Conservation (phyloP, 2,329 filamentous ascomycete genomes). For the Calycina herbarum region DNA sequence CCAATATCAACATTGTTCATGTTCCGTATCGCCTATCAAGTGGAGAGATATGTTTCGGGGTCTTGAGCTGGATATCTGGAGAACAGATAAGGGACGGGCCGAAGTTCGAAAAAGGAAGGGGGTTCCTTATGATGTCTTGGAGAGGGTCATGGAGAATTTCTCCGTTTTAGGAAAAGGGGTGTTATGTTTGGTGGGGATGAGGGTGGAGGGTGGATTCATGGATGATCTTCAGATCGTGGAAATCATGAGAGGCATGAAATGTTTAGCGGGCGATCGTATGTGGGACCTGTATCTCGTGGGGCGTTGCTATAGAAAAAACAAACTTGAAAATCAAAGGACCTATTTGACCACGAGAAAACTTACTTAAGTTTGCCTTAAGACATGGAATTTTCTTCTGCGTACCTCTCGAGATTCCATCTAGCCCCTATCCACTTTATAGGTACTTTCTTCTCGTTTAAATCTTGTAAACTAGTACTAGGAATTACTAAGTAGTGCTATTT, state of each 20-base stretch:
- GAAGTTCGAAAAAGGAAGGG: not conserved
- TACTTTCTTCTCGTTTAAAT: too few species aligned
- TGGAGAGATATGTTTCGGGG: not conserved
- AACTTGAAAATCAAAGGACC: too few species aligned
- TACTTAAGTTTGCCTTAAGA: too few species aligned
- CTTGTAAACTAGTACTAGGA: too few species aligned
- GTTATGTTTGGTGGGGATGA: not conserved
- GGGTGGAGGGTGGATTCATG: not conserved
- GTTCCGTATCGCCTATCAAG: not conserved
- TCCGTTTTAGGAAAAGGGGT: not conserved
- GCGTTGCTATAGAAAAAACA: too few species aligned
- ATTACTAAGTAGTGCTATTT: too few species aligned
- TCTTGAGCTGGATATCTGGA: not conserved
- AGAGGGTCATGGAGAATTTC: not conserved
- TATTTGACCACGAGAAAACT: too few species aligned
- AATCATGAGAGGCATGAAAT: too few species aligned
- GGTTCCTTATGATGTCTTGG: not conserved
- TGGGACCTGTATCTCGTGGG: not conserved
- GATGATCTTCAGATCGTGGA: not conserved
- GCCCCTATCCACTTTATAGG: too few species aligned
- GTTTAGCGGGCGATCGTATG: not conserved
- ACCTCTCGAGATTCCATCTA: too few species aligned
- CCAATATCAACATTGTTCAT: not conserved
- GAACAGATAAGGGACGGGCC: not conserved
- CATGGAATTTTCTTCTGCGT: too few species aligned